Conservation (phyloP, 2,329 filamentous ascomycete species). For the Fusarium albosuccineum region DNA sequence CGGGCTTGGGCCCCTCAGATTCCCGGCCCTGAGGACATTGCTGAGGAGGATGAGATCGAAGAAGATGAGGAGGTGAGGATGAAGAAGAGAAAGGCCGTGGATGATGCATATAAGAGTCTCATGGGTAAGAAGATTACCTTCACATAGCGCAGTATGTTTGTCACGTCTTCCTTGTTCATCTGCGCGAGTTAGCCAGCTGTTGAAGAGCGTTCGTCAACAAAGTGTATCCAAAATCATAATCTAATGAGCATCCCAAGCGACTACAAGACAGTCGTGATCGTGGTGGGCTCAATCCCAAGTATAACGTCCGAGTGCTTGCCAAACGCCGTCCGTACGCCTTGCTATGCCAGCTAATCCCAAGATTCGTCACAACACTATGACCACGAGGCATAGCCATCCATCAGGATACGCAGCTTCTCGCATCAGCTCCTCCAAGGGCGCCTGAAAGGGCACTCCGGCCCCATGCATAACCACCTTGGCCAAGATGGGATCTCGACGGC, state of each 20-base stretch:
- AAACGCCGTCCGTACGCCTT: conserved; percentile 35
- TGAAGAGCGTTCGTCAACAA: not conserved
- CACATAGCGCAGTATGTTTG: conserved; percentile 43
- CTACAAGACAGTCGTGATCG: conserved; percentile 7
- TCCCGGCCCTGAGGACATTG: conserved; percentile 63
- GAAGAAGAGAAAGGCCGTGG: conserved; percentile 81
- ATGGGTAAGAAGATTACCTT: conserved; percentile 80
- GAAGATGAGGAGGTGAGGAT: conserved; percentile 61
- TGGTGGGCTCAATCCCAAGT: conserved; percentile 8
- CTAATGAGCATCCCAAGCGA: not conserved
- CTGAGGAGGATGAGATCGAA: conserved; percentile 58
- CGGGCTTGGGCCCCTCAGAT: conserved; percentile 79
- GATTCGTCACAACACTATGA: conserved; percentile 72
- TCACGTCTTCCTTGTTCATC: not conserved
- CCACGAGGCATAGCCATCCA: conserved; percentile 88
- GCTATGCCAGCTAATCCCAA: conserved; percentile 15
- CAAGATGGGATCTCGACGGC: conserved; percentile 83
- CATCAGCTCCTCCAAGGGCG: conserved; percentile 86
- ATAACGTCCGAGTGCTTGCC: conserved; percentile 4
- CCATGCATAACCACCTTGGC: conserved; percentile 91
- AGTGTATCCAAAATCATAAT: conserved; percentile 10
- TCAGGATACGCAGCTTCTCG: conserved; percentile 88
- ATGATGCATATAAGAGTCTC: conserved; percentile 83
- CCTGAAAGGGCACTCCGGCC: conserved; percentile 81
- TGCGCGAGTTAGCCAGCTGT: conserved; percentile 7